Evolutionary conservation across 306 rosid genomes (phyloP).

Genomic region (Malus domestica): ASM211411v1 NC_041805.1:20701001-20701500

Average conservation of each 20-base stretch:
- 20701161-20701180: conserved; percentile 29
- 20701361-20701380: conserved; percentile 2
- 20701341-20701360: conserved; percentile 29
- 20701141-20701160: conserved; percentile 38
- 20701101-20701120: neutral
- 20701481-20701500: neutral
- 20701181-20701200: conserved; percentile 19
- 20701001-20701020: conserved; percentile 31
- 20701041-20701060: conserved; percentile 50
- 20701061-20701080: conserved; percentile 43
- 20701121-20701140: conserved; percentile 20
- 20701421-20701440: neutral
- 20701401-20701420: neutral
- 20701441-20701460: neutral
- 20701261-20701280: neutral
- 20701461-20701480: neutral
- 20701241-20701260: neutral
- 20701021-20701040: conserved; percentile 23
- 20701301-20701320: neutral
- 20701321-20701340: conserved; percentile 36
- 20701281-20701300: neutral
- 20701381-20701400: conserved; percentile 6
- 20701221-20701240: conserved; percentile 50
- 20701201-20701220: conserved; percentile 38
- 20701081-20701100: conserved; percentile 9